A percentile compares a stretch with the other conserved stretches of the same genome.
Conservation (phyloP, 2,329 filamentous ascomycete genomes). For the Apiospora marii region DNA sequence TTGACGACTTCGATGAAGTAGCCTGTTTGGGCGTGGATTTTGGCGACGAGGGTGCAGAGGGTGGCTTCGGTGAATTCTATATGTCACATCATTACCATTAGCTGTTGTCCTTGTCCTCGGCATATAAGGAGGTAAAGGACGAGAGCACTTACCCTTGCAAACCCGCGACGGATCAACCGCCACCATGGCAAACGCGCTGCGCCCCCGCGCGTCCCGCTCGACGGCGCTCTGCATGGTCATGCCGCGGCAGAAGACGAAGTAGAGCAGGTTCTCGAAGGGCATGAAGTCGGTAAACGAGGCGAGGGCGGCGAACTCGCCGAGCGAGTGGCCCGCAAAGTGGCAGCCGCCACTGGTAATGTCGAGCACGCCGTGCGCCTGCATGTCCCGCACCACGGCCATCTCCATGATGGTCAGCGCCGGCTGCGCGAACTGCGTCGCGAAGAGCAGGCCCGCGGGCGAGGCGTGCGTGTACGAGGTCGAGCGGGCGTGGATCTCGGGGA, state of each 20-base stretch:
- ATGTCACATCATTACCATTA: too few relatives aligned
- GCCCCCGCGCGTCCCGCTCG: slow-evolving; percentile 37
- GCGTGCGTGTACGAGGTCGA: slow-evolving; percentile 40
- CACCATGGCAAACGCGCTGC: slow-evolving; percentile 39
- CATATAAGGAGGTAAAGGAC: too few relatives aligned
- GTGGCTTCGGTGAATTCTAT: slow-evolving; percentile 35
- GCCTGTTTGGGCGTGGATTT: slow-evolving; percentile 34
- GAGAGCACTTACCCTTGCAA: slow-evolving; percentile 23
- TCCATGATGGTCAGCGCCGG: slow-evolving; percentile 43
- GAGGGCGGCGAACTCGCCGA: slow-evolving; percentile 43
- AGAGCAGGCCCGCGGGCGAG: slow-evolving; percentile 40
- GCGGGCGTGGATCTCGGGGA: slow-evolving; percentile 33
- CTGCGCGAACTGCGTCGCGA: slow-evolving; percentile 46
- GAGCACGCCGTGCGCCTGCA: slow-evolving; percentile 40
- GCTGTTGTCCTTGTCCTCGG: too few relatives aligned
- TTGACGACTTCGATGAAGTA: slow-evolving; percentile 45
- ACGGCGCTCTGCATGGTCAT: slow-evolving; percentile 44
- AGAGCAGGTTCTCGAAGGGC: slow-evolving; percentile 38
- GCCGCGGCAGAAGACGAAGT: slow-evolving; percentile 43
- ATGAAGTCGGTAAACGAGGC: slow-evolving; percentile 39
- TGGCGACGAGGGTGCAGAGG: slow-evolving; percentile 36
- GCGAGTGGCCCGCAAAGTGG: slow-evolving; percentile 42
- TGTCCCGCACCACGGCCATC: slow-evolving; percentile 39
- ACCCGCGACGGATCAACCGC: slow-evolving; percentile 41
- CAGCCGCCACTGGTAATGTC: slow-evolving; percentile 25